phyloP scores from a whole-genome alignment of 306 rosid genomes.

The Malus sieversii region DNA sequence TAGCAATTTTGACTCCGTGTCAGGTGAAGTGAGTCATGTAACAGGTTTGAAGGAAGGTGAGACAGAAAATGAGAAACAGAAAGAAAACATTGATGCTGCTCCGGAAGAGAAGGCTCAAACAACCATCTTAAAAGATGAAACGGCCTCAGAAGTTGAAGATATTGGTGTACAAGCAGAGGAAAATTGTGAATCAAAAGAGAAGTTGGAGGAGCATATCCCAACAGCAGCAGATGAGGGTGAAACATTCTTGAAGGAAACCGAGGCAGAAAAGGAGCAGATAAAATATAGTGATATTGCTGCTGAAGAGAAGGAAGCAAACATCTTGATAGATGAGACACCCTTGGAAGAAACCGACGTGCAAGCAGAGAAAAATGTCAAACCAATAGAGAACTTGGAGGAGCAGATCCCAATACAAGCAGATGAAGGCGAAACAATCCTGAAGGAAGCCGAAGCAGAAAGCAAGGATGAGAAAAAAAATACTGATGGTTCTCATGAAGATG shows the following conservation, averaged over 20 bases:
- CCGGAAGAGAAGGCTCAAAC: slow-evolving; percentile 1
- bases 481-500: background rate
- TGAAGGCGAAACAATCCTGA: background rate
- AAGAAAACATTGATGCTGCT: background rate
- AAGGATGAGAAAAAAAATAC: background rate
- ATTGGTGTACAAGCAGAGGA: slow-evolving; percentile 9
- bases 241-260: slow-evolving; percentile 11
- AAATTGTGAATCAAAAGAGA: background rate
- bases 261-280: slow-evolving; percentile 9
- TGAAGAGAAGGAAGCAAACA: background rate
- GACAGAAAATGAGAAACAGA: background rate
- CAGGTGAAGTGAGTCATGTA: background rate
- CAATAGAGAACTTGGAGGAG: slow-evolving; percentile 1
- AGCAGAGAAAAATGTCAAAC: background rate
- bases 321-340: background rate
- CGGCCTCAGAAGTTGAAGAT: background rate
- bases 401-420: background rate
- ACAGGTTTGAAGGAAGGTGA: slow-evolving; percentile 13
- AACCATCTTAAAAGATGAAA: background rate
- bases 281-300: background rate
- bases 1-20: background rate
- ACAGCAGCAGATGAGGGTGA: slow-evolving; percentile 3
- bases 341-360: background rate
- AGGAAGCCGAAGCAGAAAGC: background rate
- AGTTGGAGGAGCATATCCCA: background rate